Conservation (phyloP, 1,139 yeast species). For the Meyerozyma athensensis region DNA sequence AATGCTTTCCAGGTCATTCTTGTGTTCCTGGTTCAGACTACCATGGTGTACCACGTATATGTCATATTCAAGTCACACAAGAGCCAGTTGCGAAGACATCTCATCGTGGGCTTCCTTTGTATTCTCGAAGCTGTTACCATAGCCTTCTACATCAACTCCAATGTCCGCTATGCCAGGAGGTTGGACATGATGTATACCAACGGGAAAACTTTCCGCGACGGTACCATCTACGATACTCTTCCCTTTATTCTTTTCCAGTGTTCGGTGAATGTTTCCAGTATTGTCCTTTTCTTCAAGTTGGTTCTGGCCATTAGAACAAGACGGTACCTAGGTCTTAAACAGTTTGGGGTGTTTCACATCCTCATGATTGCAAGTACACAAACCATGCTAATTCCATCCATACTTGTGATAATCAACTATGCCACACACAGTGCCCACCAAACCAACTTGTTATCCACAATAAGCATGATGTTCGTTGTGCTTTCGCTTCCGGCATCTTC, state of each 20-base stretch:
- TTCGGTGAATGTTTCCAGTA: constrained; percentile 59
- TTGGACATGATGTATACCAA: background rate
- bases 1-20: constrained; percentile 57
- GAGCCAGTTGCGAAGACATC: constrained; percentile 31
- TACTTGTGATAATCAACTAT: constrained; percentile 55
- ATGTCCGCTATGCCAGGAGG: constrained; percentile 3
- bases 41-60: constrained; percentile 66
- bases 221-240: constrained; percentile 36
- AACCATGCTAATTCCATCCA: constrained; percentile 73
- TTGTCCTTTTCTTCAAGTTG: constrained; percentile 58
- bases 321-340: constrained; percentile 69
- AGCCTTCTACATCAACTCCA: constrained; percentile 45
- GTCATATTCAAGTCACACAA: constrained; percentile 58
- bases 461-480: constrained; percentile 36
- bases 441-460: constrained; percentile 17
- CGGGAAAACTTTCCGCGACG: constrained; percentile 5
- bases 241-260: constrained; percentile 63
- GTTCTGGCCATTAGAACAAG: constrained; percentile 65
- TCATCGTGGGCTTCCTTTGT: constrained; percentile 36
- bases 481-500: constrained; percentile 77
- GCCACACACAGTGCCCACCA: constrained; percentile 10
- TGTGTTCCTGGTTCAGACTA: constrained; percentile 53
- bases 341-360: constrained; percentile 78
- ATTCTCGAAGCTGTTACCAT: constrained; percentile 46
- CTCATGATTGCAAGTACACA: constrained; percentile 79